phyloP scores from a whole-genome alignment of 2,329 filamentous ascomycete genomes.

The Rhinocladiella mackenziei region DNA sequence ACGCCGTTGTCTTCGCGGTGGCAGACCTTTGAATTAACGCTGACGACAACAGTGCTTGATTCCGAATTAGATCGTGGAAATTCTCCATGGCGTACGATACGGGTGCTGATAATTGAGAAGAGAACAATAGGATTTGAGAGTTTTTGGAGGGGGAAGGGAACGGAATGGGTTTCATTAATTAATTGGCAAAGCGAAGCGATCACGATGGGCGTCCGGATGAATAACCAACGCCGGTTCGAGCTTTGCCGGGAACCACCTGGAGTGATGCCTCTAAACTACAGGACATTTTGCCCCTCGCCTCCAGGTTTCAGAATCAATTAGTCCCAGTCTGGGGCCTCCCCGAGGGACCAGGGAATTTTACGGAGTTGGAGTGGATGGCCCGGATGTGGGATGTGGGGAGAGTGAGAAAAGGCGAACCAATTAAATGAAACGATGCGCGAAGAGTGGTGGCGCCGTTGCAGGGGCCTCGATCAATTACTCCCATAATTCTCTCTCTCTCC shows the following conservation, averaged over 20 bases:
- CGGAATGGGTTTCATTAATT: no score
- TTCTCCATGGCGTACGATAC: constrained; percentile 21
- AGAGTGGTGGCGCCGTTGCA: neutral
- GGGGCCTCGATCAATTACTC: neutral
- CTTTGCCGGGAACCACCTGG: neutral
- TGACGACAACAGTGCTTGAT: constrained; percentile 21
- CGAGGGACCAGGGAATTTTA: no score
- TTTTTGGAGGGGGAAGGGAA: no score
- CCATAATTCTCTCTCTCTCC: neutral
- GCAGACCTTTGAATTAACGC: constrained; percentile 12
- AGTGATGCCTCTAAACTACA: neutral
- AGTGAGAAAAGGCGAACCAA: no score
- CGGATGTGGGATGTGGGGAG: neutral
- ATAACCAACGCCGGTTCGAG: no score
- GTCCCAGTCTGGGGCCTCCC: no score
- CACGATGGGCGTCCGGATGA: no score
- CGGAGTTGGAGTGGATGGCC: neutral
- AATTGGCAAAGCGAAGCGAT: no score
- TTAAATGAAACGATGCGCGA: no score
- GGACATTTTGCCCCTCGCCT: no score
- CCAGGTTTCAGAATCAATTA: no score
- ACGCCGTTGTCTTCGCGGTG: neutral
- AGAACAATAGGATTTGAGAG: neutral
- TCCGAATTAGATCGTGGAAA: constrained; percentile 23
- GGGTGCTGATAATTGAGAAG: no score